Percentiles rank a stretch among this genome's conserved stretches.
These are phyloP conservation scores for Amphirosellinia nigrospora DNA, from an alignment of 495 filamentous ascomycete species.

Conservation along the genomic window DNA sequence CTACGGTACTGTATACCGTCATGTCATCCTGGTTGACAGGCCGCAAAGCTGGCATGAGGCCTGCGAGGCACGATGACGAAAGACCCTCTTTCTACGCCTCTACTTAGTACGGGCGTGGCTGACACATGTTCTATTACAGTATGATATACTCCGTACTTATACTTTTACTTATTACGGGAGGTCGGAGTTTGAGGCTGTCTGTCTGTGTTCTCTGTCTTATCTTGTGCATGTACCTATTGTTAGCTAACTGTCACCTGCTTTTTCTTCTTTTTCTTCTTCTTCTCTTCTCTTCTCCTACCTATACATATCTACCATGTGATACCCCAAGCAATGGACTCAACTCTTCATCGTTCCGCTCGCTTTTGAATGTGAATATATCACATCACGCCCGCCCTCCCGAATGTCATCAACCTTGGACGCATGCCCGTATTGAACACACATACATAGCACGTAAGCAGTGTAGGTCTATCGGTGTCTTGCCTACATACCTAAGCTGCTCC, in stretches of 20 bases:
- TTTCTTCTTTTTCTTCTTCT: background rate
- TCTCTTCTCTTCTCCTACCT: background rate
- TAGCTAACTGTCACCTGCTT: background rate
- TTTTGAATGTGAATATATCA: background rate
- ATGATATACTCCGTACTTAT: too few relatives aligned
- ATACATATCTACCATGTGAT: slow-evolving; percentile 14
- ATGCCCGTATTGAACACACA: background rate
- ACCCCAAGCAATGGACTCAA: background rate
- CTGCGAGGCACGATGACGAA: slow-evolving; percentile 21
- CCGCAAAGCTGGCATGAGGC: slow-evolving; percentile 5
- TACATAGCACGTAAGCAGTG: background rate
- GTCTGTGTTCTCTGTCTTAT: too few relatives aligned
- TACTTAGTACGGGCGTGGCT: background rate
- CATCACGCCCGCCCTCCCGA: background rate
- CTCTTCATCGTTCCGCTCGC: background rate
- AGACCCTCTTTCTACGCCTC: background rate
- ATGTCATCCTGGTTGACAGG: slow-evolving; percentile 6
- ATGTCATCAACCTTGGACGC: background rate
- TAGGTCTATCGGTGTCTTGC: background rate
- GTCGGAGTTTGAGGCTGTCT: slow-evolving; percentile 21
- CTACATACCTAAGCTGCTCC: background rate
- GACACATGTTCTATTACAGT: background rate
- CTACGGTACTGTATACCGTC: slow-evolving; percentile 8
- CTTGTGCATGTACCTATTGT: slow-evolving; percentile 14
- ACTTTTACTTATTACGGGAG: too few relatives aligned